Conservation (phyloP, 192 early-diverging fungal species). For the Cladochytrium replicatum region DNA sequence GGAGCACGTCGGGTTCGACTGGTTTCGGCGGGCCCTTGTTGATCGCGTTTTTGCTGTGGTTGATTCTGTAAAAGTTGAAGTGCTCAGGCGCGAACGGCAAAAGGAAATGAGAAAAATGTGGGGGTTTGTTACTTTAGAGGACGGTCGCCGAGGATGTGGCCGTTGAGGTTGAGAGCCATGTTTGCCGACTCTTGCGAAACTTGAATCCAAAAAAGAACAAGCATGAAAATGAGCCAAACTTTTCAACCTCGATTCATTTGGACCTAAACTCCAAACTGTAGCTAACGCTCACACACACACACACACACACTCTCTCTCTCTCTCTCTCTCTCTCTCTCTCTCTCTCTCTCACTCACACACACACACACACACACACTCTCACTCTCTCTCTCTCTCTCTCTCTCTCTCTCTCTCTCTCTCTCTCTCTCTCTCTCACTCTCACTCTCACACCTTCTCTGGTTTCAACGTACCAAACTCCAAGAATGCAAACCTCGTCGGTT, state of each 20-base stretch:
- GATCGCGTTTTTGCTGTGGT: slow-evolving; percentile 68
- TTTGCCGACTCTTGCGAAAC: slow-evolving; percentile 41
- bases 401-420: too few species aligned
- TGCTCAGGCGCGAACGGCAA: slow-evolving; percentile 1
- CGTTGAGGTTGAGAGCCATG: slow-evolving; percentile 54
- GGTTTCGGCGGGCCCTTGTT: slow-evolving; percentile 46
- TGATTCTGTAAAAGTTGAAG: slow-evolving; percentile 34
- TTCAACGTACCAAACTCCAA: slow-evolving; percentile 56
- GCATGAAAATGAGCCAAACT: not conserved
- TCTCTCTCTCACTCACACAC: too few species aligned
- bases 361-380: too few species aligned
- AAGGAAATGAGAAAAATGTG: not conserved
- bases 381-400: too few species aligned
- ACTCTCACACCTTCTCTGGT: not conserved
- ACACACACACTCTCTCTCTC: too few species aligned
- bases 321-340: too few species aligned
- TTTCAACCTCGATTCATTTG: slow-evolving; percentile 1
- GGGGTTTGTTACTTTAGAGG: slow-evolving; percentile 41
- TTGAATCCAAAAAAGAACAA: slow-evolving; percentile 7
- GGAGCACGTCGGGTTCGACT: slow-evolving; percentile 34
- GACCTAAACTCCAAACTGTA: not conserved
- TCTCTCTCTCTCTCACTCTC: not conserved
- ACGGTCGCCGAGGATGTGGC: slow-evolving; percentile 49
- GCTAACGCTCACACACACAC: too few species aligned
- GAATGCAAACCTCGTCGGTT: slow-evolving; percentile 64